Percentiles rank a stretch among this genome's conserved stretches.
Evolutionary conservation across 495 filamentous ascomycete species (phyloP).

Genomic region (Lophiostoma macrostomum): DNA sequence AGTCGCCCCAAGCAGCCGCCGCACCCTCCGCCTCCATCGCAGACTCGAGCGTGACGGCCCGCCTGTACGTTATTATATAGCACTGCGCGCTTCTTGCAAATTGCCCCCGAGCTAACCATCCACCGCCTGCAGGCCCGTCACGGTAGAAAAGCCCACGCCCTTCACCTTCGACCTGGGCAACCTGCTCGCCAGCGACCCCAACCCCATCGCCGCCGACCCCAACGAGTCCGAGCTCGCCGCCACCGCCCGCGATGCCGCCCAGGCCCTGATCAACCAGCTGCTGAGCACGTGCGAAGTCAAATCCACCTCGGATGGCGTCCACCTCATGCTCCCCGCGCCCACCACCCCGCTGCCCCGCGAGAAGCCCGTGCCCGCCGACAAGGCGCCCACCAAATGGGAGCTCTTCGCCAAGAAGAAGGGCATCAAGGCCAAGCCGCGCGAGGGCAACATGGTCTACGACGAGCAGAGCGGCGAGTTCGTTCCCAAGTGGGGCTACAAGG

Average conservation of each 20-base stretch:
- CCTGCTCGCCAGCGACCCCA: constrained; percentile 76
- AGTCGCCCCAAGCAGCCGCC: constrained; percentile 3
- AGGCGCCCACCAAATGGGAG: constrained; percentile 87
- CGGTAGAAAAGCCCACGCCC: constrained; percentile 76
- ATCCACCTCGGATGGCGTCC: constrained; percentile 58
- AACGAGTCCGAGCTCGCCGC: constrained; percentile 56
- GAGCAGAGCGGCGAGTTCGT: constrained; percentile 84
- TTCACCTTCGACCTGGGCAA: constrained; percentile 92
- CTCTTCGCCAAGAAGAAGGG: constrained; percentile 94
- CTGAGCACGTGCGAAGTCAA: constrained; percentile 79
- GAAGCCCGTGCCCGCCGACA: constrained; percentile 79
- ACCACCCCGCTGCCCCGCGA: constrained; percentile 74
- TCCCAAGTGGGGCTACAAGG: constrained; percentile 92
- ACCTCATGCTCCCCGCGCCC: constrained; percentile 68
- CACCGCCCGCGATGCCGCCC: constrained; percentile 79
- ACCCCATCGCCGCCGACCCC: constrained; percentile 62
- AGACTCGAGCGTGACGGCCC: constrained; percentile 13
- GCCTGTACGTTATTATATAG: constrained; percentile 17
- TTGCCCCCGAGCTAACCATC: not conserved
- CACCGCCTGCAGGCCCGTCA: constrained; percentile 49
- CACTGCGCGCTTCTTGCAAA: not conserved
- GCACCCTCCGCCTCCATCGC: not conserved
- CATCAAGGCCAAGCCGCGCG: constrained; percentile 73
- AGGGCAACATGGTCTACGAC: constrained; percentile 73
- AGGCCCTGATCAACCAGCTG: constrained; percentile 84